A percentile compares a stretch with the other conserved stretches of the same genome.
phyloP scores from a whole-genome alignment of 129 eudicot species.

The Silybum marianum region DNA sequence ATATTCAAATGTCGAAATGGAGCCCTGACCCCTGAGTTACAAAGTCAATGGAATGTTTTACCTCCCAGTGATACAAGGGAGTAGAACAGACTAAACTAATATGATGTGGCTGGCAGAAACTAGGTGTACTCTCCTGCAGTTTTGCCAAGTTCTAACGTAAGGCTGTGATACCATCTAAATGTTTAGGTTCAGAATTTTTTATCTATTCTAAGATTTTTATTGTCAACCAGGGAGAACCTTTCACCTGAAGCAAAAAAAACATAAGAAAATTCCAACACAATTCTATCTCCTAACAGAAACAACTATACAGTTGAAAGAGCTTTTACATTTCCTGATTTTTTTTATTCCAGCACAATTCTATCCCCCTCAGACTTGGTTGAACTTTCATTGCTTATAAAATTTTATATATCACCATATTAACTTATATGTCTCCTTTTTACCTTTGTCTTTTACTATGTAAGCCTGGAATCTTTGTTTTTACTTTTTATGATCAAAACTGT shows the following conservation, averaged over 20 bases:
- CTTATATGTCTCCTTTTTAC: background rate
- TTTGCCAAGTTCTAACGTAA: background rate
- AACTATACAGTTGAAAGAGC: background rate
- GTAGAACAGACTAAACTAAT: background rate
- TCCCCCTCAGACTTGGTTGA: background rate
- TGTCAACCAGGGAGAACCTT: background rate
- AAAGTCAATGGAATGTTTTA: no score
- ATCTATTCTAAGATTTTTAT: background rate
- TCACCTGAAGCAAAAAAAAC: background rate
- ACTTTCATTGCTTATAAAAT: background rate
- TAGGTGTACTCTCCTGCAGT: background rate
- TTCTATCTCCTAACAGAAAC: background rate
- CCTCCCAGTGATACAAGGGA: background rate
- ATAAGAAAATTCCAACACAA: background rate
- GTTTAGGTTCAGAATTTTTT: background rate
- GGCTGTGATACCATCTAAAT: background rate
- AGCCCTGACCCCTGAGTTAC: no score
- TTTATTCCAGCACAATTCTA: background rate
- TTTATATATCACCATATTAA: background rate
- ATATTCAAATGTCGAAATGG: no score
- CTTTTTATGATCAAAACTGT: slow-evolving; percentile 1
- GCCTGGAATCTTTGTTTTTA: background rate
- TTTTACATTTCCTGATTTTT: background rate
- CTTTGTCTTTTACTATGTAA: slow-evolving; percentile 8
- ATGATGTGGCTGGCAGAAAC: background rate